A percentile compares a stretch with the other conserved stretches of the same genome.
Conservation (phyloP, 2,329 filamentous ascomycete species). For the Pyrenochaeta sp. region DNA sequence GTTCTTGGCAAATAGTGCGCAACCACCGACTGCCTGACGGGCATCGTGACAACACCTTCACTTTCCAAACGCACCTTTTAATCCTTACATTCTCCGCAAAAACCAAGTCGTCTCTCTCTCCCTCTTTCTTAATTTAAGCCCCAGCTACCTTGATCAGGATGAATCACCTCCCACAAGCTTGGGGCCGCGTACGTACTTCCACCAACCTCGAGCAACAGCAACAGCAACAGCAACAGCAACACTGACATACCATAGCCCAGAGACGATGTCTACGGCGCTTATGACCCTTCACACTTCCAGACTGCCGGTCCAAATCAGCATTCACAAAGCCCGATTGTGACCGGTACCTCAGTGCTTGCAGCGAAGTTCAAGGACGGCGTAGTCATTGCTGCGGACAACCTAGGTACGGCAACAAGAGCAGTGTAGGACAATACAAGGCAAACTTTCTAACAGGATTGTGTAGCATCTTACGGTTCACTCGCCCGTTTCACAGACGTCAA, state of each 20-base stretch:
- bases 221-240: constrained; percentile 21
- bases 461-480: constrained; percentile 94
- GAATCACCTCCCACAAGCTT: constrained; percentile 72
- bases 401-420: constrained; percentile 67
- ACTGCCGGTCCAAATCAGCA: constrained; percentile 73
- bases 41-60: constrained; percentile 29
- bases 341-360: constrained; percentile 92
- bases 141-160: constrained; percentile 51
- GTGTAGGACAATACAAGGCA: not conserved
- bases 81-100: constrained; percentile 4
- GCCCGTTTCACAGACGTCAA: constrained; percentile 97
- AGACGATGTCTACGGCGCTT: constrained; percentile 95
- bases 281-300: constrained; percentile 87
- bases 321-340: constrained; percentile 92
- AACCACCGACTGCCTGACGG: constrained; percentile 41
- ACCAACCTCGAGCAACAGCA: constrained; percentile 16
- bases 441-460: constrained; percentile 12
- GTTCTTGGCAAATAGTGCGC: constrained; percentile 25
- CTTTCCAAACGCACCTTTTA: constrained; percentile 23
- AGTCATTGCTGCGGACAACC: constrained; percentile 95
- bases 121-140: not conserved
- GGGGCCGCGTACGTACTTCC: constrained; percentile 66
- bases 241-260: constrained; percentile 72
- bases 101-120: not conserved
- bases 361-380: constrained; percentile 97